Base-by-base conservation (phyloP, 345 rosid genomes). In the Abelmoschus esculentus region DNA sequence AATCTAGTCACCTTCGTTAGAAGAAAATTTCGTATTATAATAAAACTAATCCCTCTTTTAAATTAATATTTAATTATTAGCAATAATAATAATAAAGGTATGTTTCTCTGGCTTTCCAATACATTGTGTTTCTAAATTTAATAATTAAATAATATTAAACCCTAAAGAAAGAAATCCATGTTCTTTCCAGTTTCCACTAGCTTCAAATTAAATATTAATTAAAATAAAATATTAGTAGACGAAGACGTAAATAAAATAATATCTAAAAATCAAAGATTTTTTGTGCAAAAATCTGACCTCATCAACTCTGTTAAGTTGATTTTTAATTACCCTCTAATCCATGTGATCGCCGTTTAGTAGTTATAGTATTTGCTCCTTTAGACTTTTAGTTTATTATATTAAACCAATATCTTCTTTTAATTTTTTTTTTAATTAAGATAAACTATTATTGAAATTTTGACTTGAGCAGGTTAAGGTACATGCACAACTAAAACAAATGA, bases 81-180 rank as follows among this genome's bases (percentile, higher is more conserved):
- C 11, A 22, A 0, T 58, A 57, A 63, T 68, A 58, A 14, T 14
- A 59, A 55, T 40, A 55, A 71, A 76, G 42, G 69, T 71, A 74
- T 67, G 69, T 70, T 40, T 52, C 61, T 54, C 55, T 53, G 72
- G 66, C 76, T 79, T 38, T 44, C 62, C 71, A 70, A 66, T n/a
- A 4, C 63, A 26, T 61, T 28, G 53, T 10, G 19, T 61, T n/a
- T 8, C 26, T 66, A 66, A 66, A 47, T 29, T 5, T 47, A 34
- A 18, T 32, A 49, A 1, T 4, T 8, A 14, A 47, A 44, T 47
- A 9, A 55, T 1, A 38, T n/a, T 42, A 71, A 53, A 55, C 26
- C 49, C 4, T 29, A 15, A n/a, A 6, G 2, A 65, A 66, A 65
- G 72, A 61, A 70, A 66, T 66, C 79, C 70, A 47, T 8, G 32